These are phyloP conservation scores for Henckelia pumila DNA, from an alignment of 257 asterid species.

Conservation along the genomic window DNA sequence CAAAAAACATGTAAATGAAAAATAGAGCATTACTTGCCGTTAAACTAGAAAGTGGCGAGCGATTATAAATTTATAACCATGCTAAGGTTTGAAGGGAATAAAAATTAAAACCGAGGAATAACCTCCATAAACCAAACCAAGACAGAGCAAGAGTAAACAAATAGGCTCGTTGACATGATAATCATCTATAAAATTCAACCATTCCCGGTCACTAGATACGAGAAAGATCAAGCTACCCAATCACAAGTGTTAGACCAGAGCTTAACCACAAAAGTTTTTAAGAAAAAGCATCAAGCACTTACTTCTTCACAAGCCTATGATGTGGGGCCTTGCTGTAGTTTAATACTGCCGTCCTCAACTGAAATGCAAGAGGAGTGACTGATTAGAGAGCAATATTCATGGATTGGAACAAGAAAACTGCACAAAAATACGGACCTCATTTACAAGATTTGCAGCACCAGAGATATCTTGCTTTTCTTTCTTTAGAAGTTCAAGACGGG, in stretches of 20 bases:
- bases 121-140: background rate
- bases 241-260: conserved; percentile 7
- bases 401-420: conserved; percentile 6
- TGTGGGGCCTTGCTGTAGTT: conserved; percentile 26
- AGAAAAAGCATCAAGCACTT: conserved; percentile 12
- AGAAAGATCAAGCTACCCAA: conserved; percentile 15
- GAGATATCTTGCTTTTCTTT: conserved; percentile 50
- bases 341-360: conserved; percentile 39
- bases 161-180: conserved; percentile 5
- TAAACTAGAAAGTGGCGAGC: conserved; percentile 5
- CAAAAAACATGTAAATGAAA: conserved; percentile 17
- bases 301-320: conserved; percentile 23
- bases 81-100: too few relatives aligned
- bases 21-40: background rate
- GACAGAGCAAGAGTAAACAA: conserved; percentile 8
- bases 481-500: conserved; percentile 59
- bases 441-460: conserved; percentile 39
- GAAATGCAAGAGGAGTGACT: conserved; percentile 21
- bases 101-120: too few relatives aligned
- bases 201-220: conserved; percentile 6
- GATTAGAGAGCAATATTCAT: conserved; percentile 13
- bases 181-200: too few relatives aligned
- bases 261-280: conserved; percentile 12
- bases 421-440: conserved; percentile 41
- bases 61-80: background rate